Evolutionary conservation across 805 yeast genomes (phyloP), one percentile per base, ranked within the genome.

Genomic region (Debaryomyces prosopidis): DNA sequence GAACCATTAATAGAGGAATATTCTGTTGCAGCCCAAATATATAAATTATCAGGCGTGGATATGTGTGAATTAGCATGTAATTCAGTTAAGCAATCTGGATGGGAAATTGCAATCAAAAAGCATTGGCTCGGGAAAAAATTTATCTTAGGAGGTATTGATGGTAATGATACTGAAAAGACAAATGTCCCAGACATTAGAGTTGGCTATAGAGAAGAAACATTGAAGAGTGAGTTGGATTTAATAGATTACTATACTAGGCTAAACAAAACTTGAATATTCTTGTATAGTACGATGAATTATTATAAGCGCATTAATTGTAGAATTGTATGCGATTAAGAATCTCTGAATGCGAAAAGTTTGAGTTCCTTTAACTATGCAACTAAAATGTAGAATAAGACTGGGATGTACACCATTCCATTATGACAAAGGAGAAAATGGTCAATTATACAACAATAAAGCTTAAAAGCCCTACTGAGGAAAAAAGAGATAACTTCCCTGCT

Each of bases 1-100:
- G 99, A 94, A 62, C 98, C 99, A 12, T 76, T 94, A 59, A 94
- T 94, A 55, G 99, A 94, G 66, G 99, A 94, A 66, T 94, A 91
- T 64, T 89, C 97, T 2, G 98, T 94, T 26, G 99, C 99, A 5
- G 98, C 97, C 0, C 98, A 94, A 67, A 94, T 94, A 54, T 94
- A 91, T 75, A 90, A 94, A 62, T 76, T 94, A 35, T 89, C 96
- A 0, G 83, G 89, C 50, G 98, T 92, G 27, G 99, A 94, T 66
- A 89, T 94, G 95, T 91, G 98, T 63, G 99, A 94, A 64, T 73
- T 94, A 55, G 99, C 99, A 0, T 78, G 83, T 52, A 91, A 92
- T 66, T 91, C 98, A 0, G 98, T 94, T 3, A 65, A 77, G 48
- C 97, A 92, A 75, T 85, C 95, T 59, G 99, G 99, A 0, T 94